Percentiles rank a stretch among this genome's conserved stretches.
Conservation (phyloP, 1,284 basidiomycete genomes). For the Phellopilus nigrolimitatus region DNA sequence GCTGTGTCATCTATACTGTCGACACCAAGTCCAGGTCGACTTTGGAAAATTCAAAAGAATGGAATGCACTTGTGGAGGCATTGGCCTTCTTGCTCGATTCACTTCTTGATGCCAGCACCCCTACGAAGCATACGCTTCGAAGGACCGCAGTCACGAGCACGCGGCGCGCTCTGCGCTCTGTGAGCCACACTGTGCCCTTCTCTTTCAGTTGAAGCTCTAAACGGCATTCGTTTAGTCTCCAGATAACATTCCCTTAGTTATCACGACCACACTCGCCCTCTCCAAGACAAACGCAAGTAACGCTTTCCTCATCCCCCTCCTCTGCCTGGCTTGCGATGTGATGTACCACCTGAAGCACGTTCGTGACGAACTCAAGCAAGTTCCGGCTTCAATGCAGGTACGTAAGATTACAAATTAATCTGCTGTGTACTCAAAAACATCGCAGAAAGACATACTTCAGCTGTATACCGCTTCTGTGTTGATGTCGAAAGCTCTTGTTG, state of each 20-base stretch:
- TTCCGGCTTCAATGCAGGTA: slow-evolving; percentile 45
- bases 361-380: slow-evolving; percentile 28
- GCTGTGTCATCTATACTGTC: slow-evolving; percentile 57
- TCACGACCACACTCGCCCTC: slow-evolving; percentile 44
- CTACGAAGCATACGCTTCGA: slow-evolving; percentile 57
- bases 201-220: slow-evolving; percentile 6
- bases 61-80: slow-evolving; percentile 45
- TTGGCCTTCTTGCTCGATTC: slow-evolving; percentile 59
- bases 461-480: slow-evolving; percentile 50
- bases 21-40: slow-evolving; percentile 31
- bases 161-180: slow-evolving; percentile 61
- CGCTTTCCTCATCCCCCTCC: slow-evolving; percentile 44
- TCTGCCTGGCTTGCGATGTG: slow-evolving; percentile 61
- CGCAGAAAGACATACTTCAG: slow-evolving; percentile 48
- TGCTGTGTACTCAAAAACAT: slow-evolving; percentile 3
- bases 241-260: slow-evolving; percentile 40
- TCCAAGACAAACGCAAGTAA: slow-evolving; percentile 48
- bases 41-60: slow-evolving; percentile 40
- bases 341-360: slow-evolving; percentile 53
- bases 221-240: slow-evolving; percentile 7
- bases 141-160: slow-evolving; percentile 51
- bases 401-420: slow-evolving; percentile 9
- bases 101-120: slow-evolving; percentile 43
- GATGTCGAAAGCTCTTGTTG: slow-evolving; percentile 52
- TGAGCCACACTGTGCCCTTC: slow-evolving; percentile 29